Conservation (phyloP, 2,329 filamentous ascomycete species). For the Aureobasidium sp. region DNA sequence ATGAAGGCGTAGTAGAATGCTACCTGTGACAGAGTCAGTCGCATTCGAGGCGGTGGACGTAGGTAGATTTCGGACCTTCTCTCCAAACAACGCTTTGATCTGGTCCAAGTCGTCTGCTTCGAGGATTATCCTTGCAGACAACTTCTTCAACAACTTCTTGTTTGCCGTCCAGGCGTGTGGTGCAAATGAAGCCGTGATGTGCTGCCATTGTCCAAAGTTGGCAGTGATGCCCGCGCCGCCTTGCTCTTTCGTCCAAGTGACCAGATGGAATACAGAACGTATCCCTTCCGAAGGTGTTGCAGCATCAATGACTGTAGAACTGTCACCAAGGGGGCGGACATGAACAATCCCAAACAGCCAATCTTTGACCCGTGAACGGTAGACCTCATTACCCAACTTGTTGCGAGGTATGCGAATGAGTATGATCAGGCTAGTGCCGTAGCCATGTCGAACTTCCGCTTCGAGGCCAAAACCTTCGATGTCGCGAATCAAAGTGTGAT, state of each 20-base stretch:
- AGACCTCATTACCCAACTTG: neutral
- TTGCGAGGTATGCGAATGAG: neutral
- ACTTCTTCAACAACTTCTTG: neutral
- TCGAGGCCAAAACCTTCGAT: neutral
- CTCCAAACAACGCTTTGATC: slow-evolving; percentile 5
- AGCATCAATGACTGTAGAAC: neutral
- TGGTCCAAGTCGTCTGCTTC: neutral
- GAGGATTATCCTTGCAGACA: neutral
- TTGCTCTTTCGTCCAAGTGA: slow-evolving; percentile 10
- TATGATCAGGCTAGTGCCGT: neutral
- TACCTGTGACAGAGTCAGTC: neutral
- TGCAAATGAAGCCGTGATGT: neutral
- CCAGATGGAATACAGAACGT: slow-evolving; percentile 1
- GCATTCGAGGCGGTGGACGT: too few relatives aligned
- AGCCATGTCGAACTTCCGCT: slow-evolving; percentile 1
- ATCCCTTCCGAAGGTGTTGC: slow-evolving; percentile 1
- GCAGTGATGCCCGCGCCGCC: neutral
- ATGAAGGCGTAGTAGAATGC: slow-evolving; percentile 5
- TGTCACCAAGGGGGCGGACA: neutral
- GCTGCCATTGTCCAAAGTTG: slow-evolving; percentile 3
- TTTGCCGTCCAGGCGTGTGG: neutral
- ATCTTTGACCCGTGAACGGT: slow-evolving; percentile 8
- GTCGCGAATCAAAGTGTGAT: neutral
- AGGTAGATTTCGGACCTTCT: neutral
- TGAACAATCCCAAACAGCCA: slow-evolving; percentile 1